These are phyloP conservation scores for Takakia lepidozioides DNA, from an alignment of 225 moss, liverwort and hornwort genomes.

Conservation along the genomic window DNA sequence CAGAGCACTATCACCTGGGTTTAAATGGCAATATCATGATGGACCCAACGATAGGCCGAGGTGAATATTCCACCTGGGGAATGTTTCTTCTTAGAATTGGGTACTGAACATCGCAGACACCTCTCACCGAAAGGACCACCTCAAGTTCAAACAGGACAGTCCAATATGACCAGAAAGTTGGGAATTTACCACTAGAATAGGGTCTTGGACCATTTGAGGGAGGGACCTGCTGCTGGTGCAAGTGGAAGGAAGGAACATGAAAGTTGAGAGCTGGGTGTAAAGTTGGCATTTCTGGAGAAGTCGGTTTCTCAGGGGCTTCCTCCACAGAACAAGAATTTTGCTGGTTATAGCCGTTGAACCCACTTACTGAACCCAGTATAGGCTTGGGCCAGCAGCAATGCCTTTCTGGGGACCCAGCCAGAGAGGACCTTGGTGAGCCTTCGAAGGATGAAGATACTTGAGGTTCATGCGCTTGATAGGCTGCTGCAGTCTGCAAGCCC, in stretches of 20 bases:
- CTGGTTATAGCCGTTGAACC: background rate
- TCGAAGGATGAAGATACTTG: conserved; percentile 4
- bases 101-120: too few species aligned
- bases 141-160: too few species aligned
- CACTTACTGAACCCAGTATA: background rate
- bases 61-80: too few species aligned
- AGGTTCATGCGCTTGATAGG: background rate
- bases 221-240: background rate
- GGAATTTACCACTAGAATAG: conserved; percentile 4
- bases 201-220: background rate
- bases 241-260: background rate
- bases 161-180: too few species aligned
- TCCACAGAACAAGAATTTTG: too few species aligned
- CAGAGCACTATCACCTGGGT: too few species aligned
- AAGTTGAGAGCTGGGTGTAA: background rate
- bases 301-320: background rate
- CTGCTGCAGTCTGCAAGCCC: background rate
- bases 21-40: too few species aligned
- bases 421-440: conserved; percentile 1
- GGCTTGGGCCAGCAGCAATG: too few species aligned
- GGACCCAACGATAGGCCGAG: too few species aligned
- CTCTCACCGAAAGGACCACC: too few species aligned
- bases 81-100: too few species aligned
- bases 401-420: too few species aligned
- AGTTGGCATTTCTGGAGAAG: background rate